These are phyloP conservation scores for Aspergillus fructus DNA, from an alignment of 2,329 filamentous ascomycete species.

Conservation along the genomic window DNA sequence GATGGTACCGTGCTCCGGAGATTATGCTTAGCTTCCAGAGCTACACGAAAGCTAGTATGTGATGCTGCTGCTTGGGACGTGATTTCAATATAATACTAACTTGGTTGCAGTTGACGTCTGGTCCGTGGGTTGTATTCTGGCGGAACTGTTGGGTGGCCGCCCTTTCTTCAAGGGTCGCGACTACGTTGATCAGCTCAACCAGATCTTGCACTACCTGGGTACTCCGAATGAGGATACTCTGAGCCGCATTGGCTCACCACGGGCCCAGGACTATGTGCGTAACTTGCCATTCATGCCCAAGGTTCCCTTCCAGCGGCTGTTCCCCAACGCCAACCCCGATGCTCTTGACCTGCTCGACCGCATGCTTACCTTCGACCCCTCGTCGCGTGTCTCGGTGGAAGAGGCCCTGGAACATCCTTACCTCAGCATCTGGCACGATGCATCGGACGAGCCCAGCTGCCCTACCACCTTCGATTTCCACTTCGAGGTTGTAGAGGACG, in stretches of 20 bases:
- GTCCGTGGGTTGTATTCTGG: constrained; percentile 97
- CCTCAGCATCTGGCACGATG: constrained; percentile 97
- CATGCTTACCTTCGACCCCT: constrained; percentile 97
- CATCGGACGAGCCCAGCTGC: constrained; percentile 90
- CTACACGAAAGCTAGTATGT: constrained; percentile 99
- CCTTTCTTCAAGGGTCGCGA: constrained; percentile 99
- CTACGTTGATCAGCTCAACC: constrained; percentile 99
- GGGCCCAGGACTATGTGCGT: constrained; percentile 96
- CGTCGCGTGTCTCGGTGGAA: constrained; percentile 89
- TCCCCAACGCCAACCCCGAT: constrained; percentile 93
- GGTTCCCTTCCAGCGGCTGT: constrained; percentile 81
- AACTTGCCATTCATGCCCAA: constrained; percentile 95
- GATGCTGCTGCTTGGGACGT: not conserved
- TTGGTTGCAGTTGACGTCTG: constrained; percentile 83
- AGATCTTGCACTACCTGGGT: constrained; percentile 96
- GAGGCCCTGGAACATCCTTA: constrained; percentile 95
- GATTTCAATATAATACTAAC: constrained; percentile 4
- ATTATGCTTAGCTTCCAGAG: constrained; percentile 99
- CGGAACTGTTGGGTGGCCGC: constrained; percentile 89
- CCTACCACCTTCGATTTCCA: constrained; percentile 96
- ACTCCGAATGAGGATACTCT: constrained; percentile 96
- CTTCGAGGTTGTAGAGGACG: constrained; percentile 96
- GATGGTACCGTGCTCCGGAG: constrained; percentile 98
- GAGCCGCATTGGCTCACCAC: constrained; percentile 86
- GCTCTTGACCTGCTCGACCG: constrained; percentile 92